phyloP scores from a whole-genome alignment of 2,329 filamentous ascomycete genomes.

The Meredithiella fracta region DNA sequence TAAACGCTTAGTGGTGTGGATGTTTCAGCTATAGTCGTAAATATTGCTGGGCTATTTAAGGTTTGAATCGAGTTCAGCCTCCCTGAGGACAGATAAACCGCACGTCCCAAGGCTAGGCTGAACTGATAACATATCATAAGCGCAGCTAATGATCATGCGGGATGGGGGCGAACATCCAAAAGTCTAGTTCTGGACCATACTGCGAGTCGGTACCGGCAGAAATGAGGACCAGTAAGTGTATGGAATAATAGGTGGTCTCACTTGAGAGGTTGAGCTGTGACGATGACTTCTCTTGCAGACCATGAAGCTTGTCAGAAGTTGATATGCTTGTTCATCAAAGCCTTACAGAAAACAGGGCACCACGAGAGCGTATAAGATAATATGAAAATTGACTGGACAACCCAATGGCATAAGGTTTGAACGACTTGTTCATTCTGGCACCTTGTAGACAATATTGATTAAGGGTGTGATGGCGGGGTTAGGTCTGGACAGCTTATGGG shows the following conservation, averaged over 20 bases:
- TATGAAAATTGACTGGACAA: not conserved
- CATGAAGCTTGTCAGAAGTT: not conserved
- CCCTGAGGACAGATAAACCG: slow-evolving; percentile 15
- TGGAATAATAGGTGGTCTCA: slow-evolving; percentile 9
- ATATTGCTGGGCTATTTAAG: slow-evolving; percentile 12
- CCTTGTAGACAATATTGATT: not conserved
- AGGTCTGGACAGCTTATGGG: not conserved
- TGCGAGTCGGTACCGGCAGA: not conserved
- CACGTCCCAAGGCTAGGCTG: slow-evolving; percentile 13
- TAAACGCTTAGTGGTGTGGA: not conserved
- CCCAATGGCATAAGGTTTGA: not conserved
- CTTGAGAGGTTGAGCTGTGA: not conserved
- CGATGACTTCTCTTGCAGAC: not conserved
- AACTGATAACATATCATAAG: slow-evolving; percentile 7
- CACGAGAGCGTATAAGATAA: not conserved
- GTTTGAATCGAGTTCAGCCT: slow-evolving; percentile 11
- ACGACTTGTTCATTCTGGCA: not conserved
- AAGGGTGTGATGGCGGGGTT: not conserved
- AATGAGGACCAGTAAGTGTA: not conserved
- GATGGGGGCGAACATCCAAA: slow-evolving; percentile 1
- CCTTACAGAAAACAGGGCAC: not conserved
- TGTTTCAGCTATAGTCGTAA: not conserved
- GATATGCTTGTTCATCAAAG: not conserved
- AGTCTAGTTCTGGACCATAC: not conserved
- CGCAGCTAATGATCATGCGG: not conserved